Base-by-base conservation (phyloP, 1,284 basidiomycete species). In the Fomitopsis betulina region DNA sequence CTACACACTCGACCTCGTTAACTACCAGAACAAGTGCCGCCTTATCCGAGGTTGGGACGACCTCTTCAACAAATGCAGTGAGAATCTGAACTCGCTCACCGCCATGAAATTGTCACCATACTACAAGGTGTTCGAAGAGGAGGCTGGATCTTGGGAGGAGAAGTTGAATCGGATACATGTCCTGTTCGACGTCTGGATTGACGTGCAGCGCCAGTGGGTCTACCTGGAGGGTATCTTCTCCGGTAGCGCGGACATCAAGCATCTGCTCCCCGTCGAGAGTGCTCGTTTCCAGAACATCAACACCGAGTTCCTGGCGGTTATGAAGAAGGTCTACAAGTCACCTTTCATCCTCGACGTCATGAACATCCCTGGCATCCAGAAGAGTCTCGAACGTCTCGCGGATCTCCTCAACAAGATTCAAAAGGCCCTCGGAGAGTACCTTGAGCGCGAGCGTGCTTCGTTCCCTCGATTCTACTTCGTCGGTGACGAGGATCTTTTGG, bases 381-480 rank as follows among this genome's bases (percentile, higher is more conserved):
- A 98, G 77, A 95, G 91, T 64, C 79, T 99, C 61, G 98, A 99
- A 73, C 94, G 97, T 61, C 85, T 99, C 5, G 94, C 94, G 0
- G 97, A 99, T 65, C 79, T 98, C 38, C 80, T 99, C 58, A 93
- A 93, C 79, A 99, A 99, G 80, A 98, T 99, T 53, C 97, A 99
- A 72, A 99, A 99, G 74, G 98, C 98, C 1, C 85, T 99, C 5
- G 97, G 98, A 72, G 97, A 99, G 79, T 99, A 99, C 69, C 84
- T 99, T 27, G 97, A 99, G 70, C 88, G 96, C 60, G 97, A 99
- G 72, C 88, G 96, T 60, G 90, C 95, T 27, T 93, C 94, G 0
- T 99, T 99, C 85, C 98, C 97, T 62, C 92, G 98, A 17, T 99
- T 99, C 81, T 99, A 99, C 78, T 99, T 99, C 72, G 96, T 99